A percentile compares a stretch with the other conserved stretches of the same genome.
These are phyloP conservation scores for Luffa acutangula DNA, from an alignment of 306 rosid species.

Conservation along the genomic window DNA sequence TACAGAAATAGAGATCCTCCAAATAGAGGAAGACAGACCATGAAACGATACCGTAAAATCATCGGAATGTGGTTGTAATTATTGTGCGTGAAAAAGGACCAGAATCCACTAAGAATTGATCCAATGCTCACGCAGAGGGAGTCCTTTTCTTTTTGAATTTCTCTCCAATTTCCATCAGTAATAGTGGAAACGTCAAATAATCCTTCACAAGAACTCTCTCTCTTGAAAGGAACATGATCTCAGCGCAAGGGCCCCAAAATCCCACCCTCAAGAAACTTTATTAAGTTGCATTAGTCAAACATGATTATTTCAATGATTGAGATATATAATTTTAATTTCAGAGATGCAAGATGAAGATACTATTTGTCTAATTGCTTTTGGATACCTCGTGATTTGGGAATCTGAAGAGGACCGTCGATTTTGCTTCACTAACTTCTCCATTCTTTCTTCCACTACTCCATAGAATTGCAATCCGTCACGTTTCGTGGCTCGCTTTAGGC, in stretches of 20 bases:
- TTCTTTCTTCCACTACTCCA: neutral
- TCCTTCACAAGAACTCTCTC: neutral
- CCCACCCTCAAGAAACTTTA: constrained; percentile 17
- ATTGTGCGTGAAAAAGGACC: neutral
- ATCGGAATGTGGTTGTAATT: neutral
- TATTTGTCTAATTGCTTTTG: constrained; percentile 6
- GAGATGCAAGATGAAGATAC: neutral
- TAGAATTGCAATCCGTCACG: neutral
- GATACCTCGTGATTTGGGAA: constrained; percentile 5
- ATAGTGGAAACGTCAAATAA: constrained; percentile 19
- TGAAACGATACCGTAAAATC: neutral
- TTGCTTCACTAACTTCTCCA: constrained; percentile 26
- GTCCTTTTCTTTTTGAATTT: neutral
- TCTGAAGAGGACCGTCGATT: constrained; percentile 22
- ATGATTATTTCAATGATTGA: constrained; percentile 10
- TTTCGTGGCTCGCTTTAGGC: neutral
- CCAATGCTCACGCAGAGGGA: neutral
- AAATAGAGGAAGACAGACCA: neutral
- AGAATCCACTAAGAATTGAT: neutral
- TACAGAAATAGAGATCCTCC: neutral
- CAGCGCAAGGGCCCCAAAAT: constrained; percentile 29
- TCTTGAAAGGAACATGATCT: constrained; percentile 22
- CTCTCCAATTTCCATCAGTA: constrained; percentile 9
- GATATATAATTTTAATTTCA: neutral
- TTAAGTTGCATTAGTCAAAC: constrained; percentile 20